These are phyloP conservation scores for Globisporangium polare DNA, from an alignment of 352 stramenopile genomes.

Conservation along the genomic window DNA sequence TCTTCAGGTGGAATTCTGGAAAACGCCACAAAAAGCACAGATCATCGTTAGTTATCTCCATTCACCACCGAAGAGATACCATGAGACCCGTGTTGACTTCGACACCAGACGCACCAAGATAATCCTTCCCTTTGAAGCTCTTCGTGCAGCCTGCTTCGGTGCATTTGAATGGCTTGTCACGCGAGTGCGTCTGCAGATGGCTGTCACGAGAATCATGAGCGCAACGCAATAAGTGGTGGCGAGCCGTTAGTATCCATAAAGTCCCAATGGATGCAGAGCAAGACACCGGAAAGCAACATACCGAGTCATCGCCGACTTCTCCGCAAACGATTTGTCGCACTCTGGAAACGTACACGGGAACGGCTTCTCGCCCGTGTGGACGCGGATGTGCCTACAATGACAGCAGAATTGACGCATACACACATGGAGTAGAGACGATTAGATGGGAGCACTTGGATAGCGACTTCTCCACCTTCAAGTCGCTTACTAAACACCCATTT, in stretches of 20 bases:
- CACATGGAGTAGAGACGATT: not conserved
- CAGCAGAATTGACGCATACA: not conserved
- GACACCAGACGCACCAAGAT: conserved; percentile 33
- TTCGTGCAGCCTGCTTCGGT: conserved; percentile 82
- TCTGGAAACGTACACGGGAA: conserved; percentile 79
- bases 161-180: conserved; percentile 84
- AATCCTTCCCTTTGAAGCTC: conserved; percentile 87
- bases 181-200: conserved; percentile 83
- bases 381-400: conserved; percentile 70
- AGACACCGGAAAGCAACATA: conserved; percentile 18
- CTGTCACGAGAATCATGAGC: conserved; percentile 18
- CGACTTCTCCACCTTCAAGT: not conserved
- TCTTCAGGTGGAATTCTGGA: conserved; percentile 80
- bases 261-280: not conserved
- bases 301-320: conserved; percentile 86
- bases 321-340: conserved; percentile 86
- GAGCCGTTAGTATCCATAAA: not conserved
- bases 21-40: not conserved
- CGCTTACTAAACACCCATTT: conserved; percentile 2
- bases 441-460: not conserved
- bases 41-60: not conserved
- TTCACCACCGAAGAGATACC: not conserved
- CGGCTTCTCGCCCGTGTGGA: conserved; percentile 86
- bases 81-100: not conserved
- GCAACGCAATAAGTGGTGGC: not conserved